Conservation (phyloP, 2,329 filamentous ascomycete genomes). For the Taxawa tesnikishii region DNA sequence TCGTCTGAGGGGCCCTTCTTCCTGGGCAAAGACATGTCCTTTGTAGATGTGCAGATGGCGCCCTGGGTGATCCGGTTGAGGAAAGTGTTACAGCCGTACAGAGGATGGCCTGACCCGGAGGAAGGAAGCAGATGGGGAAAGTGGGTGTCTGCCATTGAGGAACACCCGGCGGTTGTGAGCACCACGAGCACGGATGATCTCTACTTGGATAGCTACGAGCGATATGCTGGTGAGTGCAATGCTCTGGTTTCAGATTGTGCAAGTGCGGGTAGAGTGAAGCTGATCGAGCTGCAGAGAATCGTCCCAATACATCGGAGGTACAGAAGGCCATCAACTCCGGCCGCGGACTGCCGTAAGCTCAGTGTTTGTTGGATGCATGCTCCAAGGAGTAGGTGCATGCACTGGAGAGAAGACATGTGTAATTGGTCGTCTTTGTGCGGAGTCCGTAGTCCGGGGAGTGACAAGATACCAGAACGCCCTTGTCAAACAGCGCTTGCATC, state of each 20-base stretch:
- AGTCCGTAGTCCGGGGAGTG: too few relatives aligned
- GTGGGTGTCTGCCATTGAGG: conserved; percentile 61
- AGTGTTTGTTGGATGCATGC: too few relatives aligned
- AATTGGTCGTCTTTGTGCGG: too few relatives aligned
- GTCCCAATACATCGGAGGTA: conserved; percentile 45
- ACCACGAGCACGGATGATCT: conserved; percentile 56
- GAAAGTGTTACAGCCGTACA: conserved; percentile 52
- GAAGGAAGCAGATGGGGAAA: conserved; percentile 51
- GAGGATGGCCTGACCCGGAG: conserved; percentile 53
- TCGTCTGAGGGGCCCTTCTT: conserved; percentile 57
- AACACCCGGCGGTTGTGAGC: conserved; percentile 47
- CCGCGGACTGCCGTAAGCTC: conserved; percentile 37
- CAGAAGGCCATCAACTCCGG: conserved; percentile 50
- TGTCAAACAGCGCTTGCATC: too few relatives aligned
- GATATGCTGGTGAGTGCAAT: conserved; percentile 41
- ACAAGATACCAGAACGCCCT: too few relatives aligned
- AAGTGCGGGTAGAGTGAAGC: not conserved
- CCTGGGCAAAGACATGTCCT: conserved; percentile 41
- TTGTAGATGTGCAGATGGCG: conserved; percentile 65
- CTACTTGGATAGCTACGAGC: conserved; percentile 55
- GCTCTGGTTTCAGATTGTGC: conserved; percentile 4
- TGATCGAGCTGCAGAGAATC: conserved; percentile 35
- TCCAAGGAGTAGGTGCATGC: too few relatives aligned
- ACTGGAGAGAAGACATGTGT: too few relatives aligned
- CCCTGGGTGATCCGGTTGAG: conserved; percentile 61